Percentiles rank a stretch among this genome's conserved stretches.
These are phyloP conservation scores for Corynascus novoguineensis DNA, from an alignment of 495 filamentous ascomycete genomes.

Conservation along the genomic window DNA sequence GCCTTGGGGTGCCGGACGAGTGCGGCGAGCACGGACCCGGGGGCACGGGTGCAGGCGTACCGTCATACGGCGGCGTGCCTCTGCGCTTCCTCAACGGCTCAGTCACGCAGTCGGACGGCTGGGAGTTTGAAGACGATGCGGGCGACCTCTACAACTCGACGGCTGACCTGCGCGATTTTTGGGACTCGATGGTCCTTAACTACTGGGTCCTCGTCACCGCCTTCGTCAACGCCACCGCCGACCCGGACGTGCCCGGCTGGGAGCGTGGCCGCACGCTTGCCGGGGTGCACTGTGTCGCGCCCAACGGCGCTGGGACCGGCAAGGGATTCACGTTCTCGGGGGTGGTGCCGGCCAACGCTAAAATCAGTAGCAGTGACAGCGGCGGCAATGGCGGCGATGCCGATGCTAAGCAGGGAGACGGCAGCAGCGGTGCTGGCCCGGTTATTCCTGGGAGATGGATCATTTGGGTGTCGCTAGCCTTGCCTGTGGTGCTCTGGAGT, in stretches of 20 bases:
- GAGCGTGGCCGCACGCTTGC: neutral
- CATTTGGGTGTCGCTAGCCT: neutral
- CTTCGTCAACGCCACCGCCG: constrained; percentile 7
- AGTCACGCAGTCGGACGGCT: constrained; percentile 4
- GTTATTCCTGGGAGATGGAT: neutral
- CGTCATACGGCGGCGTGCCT: constrained; percentile 3
- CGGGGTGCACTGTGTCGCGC: constrained; percentile 9
- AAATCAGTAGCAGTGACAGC: neutral
- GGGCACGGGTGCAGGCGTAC: neutral
- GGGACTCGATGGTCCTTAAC: constrained; percentile 12
- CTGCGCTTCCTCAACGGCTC: constrained; percentile 10
- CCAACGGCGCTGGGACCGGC: constrained; percentile 9
- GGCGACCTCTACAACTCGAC: constrained; percentile 3
- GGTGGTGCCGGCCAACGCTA: neutral
- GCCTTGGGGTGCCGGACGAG: neutral
- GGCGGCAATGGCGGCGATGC: neutral
- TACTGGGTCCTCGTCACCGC: constrained; percentile 7
- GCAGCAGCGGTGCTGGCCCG: neutral
- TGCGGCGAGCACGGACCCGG: constrained; percentile 7
- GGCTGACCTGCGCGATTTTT: constrained; percentile 3
- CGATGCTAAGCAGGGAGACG: too few species aligned
- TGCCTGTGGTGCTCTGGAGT: neutral
- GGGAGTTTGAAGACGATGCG: neutral
- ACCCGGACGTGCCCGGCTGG: neutral
- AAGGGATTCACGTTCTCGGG: constrained; percentile 13